Evolutionary conservation across 345 rosid species (phyloP).

Genomic region (Boechera stricta): DNA sequence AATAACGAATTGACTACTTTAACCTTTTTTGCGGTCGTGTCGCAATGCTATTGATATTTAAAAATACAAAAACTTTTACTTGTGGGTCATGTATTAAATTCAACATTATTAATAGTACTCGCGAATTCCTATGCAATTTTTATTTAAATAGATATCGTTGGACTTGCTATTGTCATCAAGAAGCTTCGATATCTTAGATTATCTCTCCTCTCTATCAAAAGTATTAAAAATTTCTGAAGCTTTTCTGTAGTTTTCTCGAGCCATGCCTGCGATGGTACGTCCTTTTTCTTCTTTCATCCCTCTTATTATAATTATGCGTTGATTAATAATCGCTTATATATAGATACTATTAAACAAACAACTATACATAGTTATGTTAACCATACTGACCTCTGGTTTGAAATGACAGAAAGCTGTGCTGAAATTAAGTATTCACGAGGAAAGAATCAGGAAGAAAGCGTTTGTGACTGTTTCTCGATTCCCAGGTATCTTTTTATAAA

Average conservation of each 20-base stretch:
- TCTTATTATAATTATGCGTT: slow-evolving; percentile 5
- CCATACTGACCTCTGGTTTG: neutral
- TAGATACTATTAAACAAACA: too few relatives aligned
- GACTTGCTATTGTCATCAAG: slow-evolving; percentile 28
- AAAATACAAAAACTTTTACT: neutral
- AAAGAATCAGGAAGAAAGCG: slow-evolving; percentile 58
- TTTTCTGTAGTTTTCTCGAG: slow-evolving; percentile 7
- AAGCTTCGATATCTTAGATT: slow-evolving; percentile 9
- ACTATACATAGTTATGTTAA: neutral
- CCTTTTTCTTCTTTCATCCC: neutral
- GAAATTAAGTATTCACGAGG: slow-evolving; percentile 53
- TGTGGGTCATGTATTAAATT: slow-evolving; percentile 15
- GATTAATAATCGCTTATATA: neutral
- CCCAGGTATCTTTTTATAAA: slow-evolving; percentile 49
- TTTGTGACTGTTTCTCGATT: slow-evolving; percentile 54
- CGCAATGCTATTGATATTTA: neutral
- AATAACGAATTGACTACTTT: slow-evolving; percentile 1
- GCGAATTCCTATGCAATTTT: slow-evolving; percentile 6
- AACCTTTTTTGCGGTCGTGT: neutral
- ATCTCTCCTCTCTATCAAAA: neutral
- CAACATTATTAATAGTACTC: neutral
- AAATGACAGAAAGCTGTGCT: slow-evolving; percentile 62
- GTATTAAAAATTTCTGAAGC: slow-evolving; percentile 14
- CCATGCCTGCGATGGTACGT: slow-evolving; percentile 30
- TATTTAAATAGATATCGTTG: slow-evolving; percentile 2